phyloP scores from a whole-genome alignment of 257 asterid genomes.

The Solanum bulbocastanum region DNA sequence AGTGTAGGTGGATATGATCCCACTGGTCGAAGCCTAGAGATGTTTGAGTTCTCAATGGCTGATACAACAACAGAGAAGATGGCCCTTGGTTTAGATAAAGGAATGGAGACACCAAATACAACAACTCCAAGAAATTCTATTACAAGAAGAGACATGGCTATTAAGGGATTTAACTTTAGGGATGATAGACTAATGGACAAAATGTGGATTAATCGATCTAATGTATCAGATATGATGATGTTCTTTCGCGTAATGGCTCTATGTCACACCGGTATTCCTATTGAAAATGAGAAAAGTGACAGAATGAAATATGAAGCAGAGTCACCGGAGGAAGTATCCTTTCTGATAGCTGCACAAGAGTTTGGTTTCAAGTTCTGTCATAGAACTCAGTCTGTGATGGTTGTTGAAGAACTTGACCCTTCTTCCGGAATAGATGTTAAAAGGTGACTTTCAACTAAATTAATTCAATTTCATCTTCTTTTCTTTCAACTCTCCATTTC shows the following conservation, averaged over 20 bases:
- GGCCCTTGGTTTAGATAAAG: slow-evolving; percentile 18
- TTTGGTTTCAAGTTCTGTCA: slow-evolving; percentile 81
- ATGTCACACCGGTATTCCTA: slow-evolving; percentile 94
- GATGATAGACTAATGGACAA: slow-evolving; percentile 73
- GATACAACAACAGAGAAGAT: slow-evolving; percentile 51
- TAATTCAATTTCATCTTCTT: background rate
- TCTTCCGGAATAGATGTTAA: slow-evolving; percentile 51
- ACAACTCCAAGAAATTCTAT: slow-evolving; percentile 14
- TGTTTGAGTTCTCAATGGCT: slow-evolving; percentile 42
- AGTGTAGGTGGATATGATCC: slow-evolving; percentile 55
- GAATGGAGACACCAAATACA: slow-evolving; percentile 5
- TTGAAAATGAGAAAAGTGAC: slow-evolving; percentile 58
- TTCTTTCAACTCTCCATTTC: background rate
- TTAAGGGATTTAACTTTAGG: slow-evolving; percentile 83
- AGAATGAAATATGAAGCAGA: slow-evolving; percentile 72
- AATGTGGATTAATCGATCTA: slow-evolving; percentile 62
- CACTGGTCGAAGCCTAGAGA: slow-evolving; percentile 45
- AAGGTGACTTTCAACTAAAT: slow-evolving; percentile 30
- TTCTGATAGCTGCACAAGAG: slow-evolving; percentile 92
- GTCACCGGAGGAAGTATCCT: slow-evolving; percentile 89
- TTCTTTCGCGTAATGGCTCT: slow-evolving; percentile 69
- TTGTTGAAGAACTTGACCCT: slow-evolving; percentile 66
- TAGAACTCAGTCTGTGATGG: slow-evolving; percentile 69
- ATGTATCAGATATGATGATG: slow-evolving; percentile 43
- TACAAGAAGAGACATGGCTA: slow-evolving; percentile 3